Evolutionary conservation across 2,329 filamentous ascomycete species (phyloP).

Genomic region (Aspergillus glaucus): DNA sequence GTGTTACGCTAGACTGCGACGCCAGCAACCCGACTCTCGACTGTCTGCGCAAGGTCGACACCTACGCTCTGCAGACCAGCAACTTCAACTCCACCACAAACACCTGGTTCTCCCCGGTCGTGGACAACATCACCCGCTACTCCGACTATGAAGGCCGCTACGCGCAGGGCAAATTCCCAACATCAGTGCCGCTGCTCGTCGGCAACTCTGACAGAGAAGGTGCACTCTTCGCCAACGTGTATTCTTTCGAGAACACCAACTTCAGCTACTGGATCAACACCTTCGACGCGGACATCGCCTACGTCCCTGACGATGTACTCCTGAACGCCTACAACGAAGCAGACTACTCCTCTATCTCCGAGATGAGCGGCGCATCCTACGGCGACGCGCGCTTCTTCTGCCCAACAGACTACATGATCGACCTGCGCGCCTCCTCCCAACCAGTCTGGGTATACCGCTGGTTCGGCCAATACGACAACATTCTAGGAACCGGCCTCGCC

Average conservation of each 20-base stretch:
- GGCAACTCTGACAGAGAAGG: slow-evolving; percentile 19
- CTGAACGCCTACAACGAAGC: slow-evolving; percentile 10
- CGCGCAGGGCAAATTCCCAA: slow-evolving; percentile 12
- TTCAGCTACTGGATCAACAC: slow-evolving; percentile 15
- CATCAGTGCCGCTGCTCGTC: slow-evolving; percentile 13
- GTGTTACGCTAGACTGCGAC: slow-evolving; percentile 11
- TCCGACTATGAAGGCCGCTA: slow-evolving; percentile 16
- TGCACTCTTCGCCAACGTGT: slow-evolving; percentile 13
- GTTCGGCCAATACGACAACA: slow-evolving; percentile 18
- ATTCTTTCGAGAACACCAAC: slow-evolving; percentile 13
- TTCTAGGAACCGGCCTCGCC: slow-evolving; percentile 11
- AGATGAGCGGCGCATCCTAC: slow-evolving; percentile 17
- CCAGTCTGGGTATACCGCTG: slow-evolving; percentile 18
- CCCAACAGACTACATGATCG: slow-evolving; percentile 14
- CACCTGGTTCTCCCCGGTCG: slow-evolving; percentile 15
- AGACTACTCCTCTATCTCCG: slow-evolving; percentile 13
- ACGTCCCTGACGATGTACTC: slow-evolving; percentile 10
- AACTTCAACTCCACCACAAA: slow-evolving; percentile 18
- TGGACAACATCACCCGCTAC: slow-evolving; percentile 16
- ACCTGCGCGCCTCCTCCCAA: slow-evolving; percentile 12
- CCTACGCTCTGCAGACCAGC: slow-evolving; percentile 15
- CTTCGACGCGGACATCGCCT: slow-evolving; percentile 15
- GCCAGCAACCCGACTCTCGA: slow-evolving; percentile 12
- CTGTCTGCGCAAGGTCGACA: slow-evolving; percentile 14
- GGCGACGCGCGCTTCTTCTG: slow-evolving; percentile 19